Percentiles rank a stretch among this genome's conserved stretches.
Conservation (phyloP, 2,329 filamentous ascomycete genomes). For the Colletotrichum lupini region DNA sequence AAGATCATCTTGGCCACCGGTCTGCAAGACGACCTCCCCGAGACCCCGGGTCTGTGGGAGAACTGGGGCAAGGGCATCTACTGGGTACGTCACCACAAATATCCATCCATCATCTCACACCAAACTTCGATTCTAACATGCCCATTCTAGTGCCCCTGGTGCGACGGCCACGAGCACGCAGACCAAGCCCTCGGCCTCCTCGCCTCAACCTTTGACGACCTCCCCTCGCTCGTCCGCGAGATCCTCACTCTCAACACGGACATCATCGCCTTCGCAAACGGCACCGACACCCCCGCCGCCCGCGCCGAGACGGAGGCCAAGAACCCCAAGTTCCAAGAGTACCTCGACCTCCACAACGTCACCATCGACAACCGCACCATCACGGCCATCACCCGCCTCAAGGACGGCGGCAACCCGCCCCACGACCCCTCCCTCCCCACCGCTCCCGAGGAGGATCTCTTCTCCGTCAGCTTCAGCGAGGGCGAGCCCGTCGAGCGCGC, state of each 20-base stretch:
- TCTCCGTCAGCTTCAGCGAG: constrained; percentile 63
- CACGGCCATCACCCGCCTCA: constrained; percentile 56
- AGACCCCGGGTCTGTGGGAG: constrained; percentile 63
- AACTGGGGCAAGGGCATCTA: constrained; percentile 70
- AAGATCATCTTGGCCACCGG: constrained; percentile 70
- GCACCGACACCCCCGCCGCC: constrained; percentile 60
- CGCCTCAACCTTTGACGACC: constrained; percentile 52
- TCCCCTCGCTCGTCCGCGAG: constrained; percentile 60
- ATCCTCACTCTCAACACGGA: constrained; percentile 65
- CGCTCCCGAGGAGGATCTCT: constrained; percentile 63
- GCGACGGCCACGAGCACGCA: constrained; percentile 70
- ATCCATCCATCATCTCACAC: too few relatives aligned
- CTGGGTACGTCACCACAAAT: constrained; percentile 50
- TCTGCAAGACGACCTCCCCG: constrained; percentile 64
- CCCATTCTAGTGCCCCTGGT: constrained; percentile 66
- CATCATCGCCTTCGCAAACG: constrained; percentile 69
- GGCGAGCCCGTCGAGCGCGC: constrained; percentile 56
- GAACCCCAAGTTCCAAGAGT: constrained; percentile 59
- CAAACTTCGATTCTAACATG: background rate
- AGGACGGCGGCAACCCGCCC: constrained; percentile 50
- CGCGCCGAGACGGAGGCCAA: constrained; percentile 51
- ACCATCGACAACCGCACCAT: constrained; percentile 68
- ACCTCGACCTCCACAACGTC: constrained; percentile 62
- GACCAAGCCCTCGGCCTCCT: constrained; percentile 68
- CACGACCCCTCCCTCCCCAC: constrained; percentile 55